These are phyloP conservation scores for Globisporangium camurandrum DNA, from an alignment of 352 stramenopile genomes.

Conservation along the genomic window DNA sequence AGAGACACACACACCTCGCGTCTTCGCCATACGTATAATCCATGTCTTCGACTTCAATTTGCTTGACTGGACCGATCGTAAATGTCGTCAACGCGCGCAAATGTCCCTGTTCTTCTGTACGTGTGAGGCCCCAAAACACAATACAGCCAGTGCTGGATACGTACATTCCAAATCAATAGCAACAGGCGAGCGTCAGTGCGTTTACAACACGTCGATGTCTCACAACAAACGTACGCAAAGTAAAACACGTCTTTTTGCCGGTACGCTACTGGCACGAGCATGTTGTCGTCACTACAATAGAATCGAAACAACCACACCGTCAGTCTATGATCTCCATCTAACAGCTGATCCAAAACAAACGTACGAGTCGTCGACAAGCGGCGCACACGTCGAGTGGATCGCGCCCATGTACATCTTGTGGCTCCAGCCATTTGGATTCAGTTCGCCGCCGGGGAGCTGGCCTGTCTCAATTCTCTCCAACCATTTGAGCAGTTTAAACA, in stretches of 20 bases:
- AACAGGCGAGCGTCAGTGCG: neutral
- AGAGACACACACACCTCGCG: constrained; percentile 20
- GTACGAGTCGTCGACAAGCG: constrained; percentile 32
- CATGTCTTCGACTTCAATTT: constrained; percentile 87
- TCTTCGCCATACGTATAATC: constrained; percentile 77
- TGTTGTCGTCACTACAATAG: constrained; percentile 24
- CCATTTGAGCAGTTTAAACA: constrained; percentile 87
- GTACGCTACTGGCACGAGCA: constrained; percentile 36
- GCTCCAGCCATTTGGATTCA: constrained; percentile 70
- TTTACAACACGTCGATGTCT: no score
- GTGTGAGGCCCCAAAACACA: constrained; percentile 86
- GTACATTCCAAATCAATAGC: no score
- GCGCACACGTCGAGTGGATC: constrained; percentile 68
- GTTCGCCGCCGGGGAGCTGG: constrained; percentile 63
- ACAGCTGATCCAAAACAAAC: constrained; percentile 10
- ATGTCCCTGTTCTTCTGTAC: constrained; percentile 75
- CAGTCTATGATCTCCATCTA: no score
- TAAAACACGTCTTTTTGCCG: constrained; percentile 83
- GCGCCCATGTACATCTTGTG: constrained; percentile 87
- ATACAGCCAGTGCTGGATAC: constrained; percentile 78
- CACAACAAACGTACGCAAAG: constrained; percentile 62
- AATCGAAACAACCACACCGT: no score
- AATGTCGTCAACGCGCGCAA: constrained; percentile 50
- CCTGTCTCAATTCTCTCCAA: constrained; percentile 73
- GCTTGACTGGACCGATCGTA: constrained; percentile 62